Conservation (phyloP, 192 early-diverging fungal genomes). For the Podila minutissima region DNA sequence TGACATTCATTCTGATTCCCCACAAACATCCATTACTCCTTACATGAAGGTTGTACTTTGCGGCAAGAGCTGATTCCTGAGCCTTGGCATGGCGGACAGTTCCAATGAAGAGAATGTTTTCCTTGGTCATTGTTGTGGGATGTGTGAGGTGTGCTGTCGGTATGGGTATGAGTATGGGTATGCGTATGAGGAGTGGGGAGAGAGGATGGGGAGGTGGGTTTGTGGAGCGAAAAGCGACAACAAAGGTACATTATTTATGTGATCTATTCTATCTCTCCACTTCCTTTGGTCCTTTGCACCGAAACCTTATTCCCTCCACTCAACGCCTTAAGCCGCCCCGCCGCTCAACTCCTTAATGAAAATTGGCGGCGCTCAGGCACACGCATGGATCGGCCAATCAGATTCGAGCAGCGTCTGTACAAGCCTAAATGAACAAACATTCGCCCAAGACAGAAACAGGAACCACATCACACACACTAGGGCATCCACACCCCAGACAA, state of each 20-base stretch:
- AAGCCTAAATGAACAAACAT: no score
- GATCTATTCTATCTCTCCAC: neutral
- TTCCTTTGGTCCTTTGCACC: neutral
- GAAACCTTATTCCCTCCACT: neutral
- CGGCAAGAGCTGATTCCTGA: conserved; percentile 22
- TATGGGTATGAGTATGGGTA: neutral
- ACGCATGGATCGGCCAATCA: no score
- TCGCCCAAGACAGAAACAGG: no score
- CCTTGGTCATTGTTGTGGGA: conserved; percentile 34
- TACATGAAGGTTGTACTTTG: conserved; percentile 47
- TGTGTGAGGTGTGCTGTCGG: neutral
- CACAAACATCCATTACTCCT: neutral
- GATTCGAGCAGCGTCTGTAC: no score
- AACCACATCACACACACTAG: no score
- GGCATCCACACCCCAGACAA: no score
- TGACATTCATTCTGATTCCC: neutral
- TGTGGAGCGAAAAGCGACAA: neutral
- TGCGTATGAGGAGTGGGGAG: neutral
- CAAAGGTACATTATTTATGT: neutral
- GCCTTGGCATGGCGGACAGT: conserved; percentile 36
- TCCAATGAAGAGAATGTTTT: conserved; percentile 42
- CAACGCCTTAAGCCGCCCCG: conserved; percentile 3
- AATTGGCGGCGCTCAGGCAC: no score
- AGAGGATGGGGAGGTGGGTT: neutral
- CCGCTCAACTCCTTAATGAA: neutral